Conservation (phyloP, 208 protist species). For the Acanthamoeba lenticulata region DNA sequence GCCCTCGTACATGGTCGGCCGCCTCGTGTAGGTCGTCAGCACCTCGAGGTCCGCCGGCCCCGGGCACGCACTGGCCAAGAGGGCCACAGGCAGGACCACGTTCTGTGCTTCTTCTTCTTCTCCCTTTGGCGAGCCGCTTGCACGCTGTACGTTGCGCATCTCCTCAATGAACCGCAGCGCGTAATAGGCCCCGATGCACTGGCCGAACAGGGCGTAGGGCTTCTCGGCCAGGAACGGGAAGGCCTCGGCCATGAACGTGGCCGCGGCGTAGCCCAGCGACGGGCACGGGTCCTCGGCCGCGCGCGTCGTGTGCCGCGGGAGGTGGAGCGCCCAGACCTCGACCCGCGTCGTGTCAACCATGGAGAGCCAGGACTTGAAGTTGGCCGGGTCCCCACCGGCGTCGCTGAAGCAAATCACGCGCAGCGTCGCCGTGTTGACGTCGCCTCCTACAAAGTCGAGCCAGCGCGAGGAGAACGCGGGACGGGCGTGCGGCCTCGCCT, state of each 20-base stretch:
- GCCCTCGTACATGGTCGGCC: conserved; percentile 44
- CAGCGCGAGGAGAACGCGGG: neutral
- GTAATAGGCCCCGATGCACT: conserved; percentile 58
- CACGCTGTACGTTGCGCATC: neutral
- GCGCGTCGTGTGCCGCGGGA: conserved; percentile 1
- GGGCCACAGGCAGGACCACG: neutral
- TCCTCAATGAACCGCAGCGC: conserved; percentile 39
- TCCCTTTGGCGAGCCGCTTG: neutral
- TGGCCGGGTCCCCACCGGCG: conserved; percentile 49
- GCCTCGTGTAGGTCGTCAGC: neutral
- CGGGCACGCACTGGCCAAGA: conserved; percentile 27
- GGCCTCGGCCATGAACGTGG: conserved; percentile 1
- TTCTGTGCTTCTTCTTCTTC: neutral
- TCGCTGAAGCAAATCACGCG: conserved; percentile 40
- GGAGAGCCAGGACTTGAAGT: conserved; percentile 53
- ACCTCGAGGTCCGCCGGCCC: conserved; percentile 26
- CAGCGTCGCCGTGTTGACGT: conserved; percentile 12
- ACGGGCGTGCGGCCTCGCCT: no score
- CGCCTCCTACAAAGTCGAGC: conserved; percentile 44
- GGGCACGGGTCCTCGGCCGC: neutral
- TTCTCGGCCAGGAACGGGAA: conserved; percentile 51
- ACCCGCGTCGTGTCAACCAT: neutral
- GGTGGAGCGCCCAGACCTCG: conserved; percentile 35
- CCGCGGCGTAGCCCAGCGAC: neutral
- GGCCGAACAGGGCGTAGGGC: conserved; percentile 52